These are phyloP conservation scores for Fusarium abutilonis DNA, from an alignment of 2,329 filamentous ascomycete genomes.

Conservation along the genomic window DNA sequence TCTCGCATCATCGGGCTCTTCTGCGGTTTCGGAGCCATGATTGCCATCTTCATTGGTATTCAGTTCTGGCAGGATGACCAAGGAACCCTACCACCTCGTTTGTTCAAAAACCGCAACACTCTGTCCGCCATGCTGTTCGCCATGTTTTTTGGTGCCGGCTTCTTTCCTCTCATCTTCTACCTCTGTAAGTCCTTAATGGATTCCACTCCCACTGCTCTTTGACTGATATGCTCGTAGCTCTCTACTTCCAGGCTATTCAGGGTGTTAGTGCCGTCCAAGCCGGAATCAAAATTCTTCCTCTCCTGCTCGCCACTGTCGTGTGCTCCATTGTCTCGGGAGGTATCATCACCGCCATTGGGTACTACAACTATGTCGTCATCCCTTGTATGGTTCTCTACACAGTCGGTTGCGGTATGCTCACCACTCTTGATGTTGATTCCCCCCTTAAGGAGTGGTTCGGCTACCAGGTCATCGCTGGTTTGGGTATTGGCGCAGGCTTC, in stretches of 20 bases:
- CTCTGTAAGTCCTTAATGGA: slow-evolving; percentile 52
- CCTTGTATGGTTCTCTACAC: slow-evolving; percentile 54
- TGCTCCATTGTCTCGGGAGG: slow-evolving; percentile 57
- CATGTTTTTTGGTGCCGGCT: slow-evolving; percentile 60
- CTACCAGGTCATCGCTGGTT: slow-evolving; percentile 65
- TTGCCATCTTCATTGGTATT: slow-evolving; percentile 58
- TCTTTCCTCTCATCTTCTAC: slow-evolving; percentile 65
- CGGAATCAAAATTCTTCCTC: slow-evolving; percentile 64
- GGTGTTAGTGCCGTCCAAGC: slow-evolving; percentile 63
- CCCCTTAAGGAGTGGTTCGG: slow-evolving; percentile 64
- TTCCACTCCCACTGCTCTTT: neutral
- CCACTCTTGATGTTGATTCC: slow-evolving; percentile 61
- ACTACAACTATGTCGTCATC: slow-evolving; percentile 55
- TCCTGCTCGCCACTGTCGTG: slow-evolving; percentile 62
- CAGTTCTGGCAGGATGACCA: slow-evolving; percentile 56
- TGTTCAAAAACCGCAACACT: slow-evolving; percentile 57
- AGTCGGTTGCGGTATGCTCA: slow-evolving; percentile 64
- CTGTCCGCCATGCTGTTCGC: slow-evolving; percentile 56
- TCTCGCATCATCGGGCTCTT: slow-evolving; percentile 62
- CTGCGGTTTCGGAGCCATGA: slow-evolving; percentile 58
- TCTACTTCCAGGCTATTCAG: slow-evolving; percentile 65
- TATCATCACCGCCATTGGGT: slow-evolving; percentile 56
- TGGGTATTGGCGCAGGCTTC: slow-evolving; percentile 62
- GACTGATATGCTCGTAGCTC: slow-evolving; percentile 47
- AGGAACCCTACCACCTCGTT: slow-evolving; percentile 58